A percentile compares a stretch with the other conserved stretches of the same genome.
These are phyloP conservation scores for Populus deltoides DNA, from an alignment of 345 rosid genomes.

Conservation along the genomic window DNA sequence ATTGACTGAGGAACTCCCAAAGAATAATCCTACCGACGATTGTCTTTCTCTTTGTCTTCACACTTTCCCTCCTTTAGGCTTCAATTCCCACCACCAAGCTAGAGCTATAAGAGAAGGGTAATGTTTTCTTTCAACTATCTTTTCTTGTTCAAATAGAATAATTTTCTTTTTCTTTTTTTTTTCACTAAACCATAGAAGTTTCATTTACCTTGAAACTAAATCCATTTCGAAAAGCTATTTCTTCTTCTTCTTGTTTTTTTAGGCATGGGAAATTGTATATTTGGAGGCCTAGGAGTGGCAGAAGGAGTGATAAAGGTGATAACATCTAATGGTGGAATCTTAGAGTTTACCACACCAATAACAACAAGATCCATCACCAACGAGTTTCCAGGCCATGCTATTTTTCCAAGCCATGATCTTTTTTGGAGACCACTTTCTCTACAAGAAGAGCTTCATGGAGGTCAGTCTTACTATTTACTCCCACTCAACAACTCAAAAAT, in stretches of 20 bases:
- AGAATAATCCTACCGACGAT: slow-evolving; percentile 46
- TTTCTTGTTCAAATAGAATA: neutral
- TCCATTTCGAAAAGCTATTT: neutral
- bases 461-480: slow-evolving; percentile 58
- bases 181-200: neutral
- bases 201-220: neutral
- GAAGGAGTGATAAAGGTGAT: slow-evolving; percentile 47
- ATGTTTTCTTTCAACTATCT: neutral
- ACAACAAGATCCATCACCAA: slow-evolving; percentile 51
- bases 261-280: slow-evolving; percentile 75
- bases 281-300: slow-evolving; percentile 58
- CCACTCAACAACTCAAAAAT: slow-evolving; percentile 28
- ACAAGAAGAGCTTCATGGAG: slow-evolving; percentile 46
- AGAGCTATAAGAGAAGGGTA: neutral
- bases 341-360: slow-evolving; percentile 58
- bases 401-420: slow-evolving; percentile 50
- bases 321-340: slow-evolving; percentile 54
- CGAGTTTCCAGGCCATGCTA: slow-evolving; percentile 58
- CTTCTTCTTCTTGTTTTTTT: neutral
- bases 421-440: slow-evolving; percentile 50
- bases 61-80: slow-evolving; percentile 6
- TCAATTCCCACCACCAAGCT: slow-evolving; percentile 15
- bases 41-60: neutral
- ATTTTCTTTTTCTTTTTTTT: no score
- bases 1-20: slow-evolving; percentile 4